phyloP scores from a whole-genome alignment of 2,329 filamentous ascomycete genomes.

The Colletotrichum tofieldiae region DNA sequence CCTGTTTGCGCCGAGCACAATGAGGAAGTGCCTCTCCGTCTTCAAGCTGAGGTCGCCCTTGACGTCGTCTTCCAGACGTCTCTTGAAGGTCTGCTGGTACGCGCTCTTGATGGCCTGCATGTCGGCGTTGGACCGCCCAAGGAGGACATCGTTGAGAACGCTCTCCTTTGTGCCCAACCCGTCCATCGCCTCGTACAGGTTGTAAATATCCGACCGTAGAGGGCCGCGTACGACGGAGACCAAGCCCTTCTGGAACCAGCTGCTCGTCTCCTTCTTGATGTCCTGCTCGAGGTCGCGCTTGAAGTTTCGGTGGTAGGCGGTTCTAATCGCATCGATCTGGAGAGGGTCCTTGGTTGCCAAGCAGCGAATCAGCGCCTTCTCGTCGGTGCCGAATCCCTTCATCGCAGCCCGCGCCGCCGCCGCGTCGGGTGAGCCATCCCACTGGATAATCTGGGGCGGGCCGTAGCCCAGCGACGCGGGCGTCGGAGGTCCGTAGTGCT shows the following conservation, averaged over 20 bases:
- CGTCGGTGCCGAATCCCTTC: conserved; percentile 95
- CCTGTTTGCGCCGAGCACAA: conserved; percentile 82
- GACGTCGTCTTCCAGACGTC: conserved; percentile 80
- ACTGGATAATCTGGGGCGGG: conserved; percentile 77
- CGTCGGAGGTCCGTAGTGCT: conserved; percentile 59
- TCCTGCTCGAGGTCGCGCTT: conserved; percentile 81
- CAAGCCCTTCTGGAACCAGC: conserved; percentile 82
- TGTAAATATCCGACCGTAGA: conserved; percentile 81
- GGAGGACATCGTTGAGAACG: conserved; percentile 87
- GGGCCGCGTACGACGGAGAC: conserved; percentile 85
- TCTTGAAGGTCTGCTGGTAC: conserved; percentile 79
- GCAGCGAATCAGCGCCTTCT: conserved; percentile 80
- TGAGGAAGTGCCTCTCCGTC: conserved; percentile 87
- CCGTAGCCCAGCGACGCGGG: conserved; percentile 83
- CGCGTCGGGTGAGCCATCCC: conserved; percentile 79
- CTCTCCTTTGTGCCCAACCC: conserved; percentile 90
- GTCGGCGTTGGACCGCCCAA: conserved; percentile 89
- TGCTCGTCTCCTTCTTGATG: conserved; percentile 82
- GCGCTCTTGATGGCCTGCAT: conserved; percentile 86
- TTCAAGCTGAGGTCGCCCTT: conserved; percentile 87
- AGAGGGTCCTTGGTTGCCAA: conserved; percentile 83
- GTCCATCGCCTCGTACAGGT: conserved; percentile 79
- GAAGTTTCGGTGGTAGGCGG: conserved; percentile 76
- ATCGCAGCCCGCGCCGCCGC: conserved; percentile 84
- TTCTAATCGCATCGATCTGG: conserved; percentile 79